Conservation (phyloP, 2,329 filamentous ascomycete species). For the Fusarium redolens region DNA sequence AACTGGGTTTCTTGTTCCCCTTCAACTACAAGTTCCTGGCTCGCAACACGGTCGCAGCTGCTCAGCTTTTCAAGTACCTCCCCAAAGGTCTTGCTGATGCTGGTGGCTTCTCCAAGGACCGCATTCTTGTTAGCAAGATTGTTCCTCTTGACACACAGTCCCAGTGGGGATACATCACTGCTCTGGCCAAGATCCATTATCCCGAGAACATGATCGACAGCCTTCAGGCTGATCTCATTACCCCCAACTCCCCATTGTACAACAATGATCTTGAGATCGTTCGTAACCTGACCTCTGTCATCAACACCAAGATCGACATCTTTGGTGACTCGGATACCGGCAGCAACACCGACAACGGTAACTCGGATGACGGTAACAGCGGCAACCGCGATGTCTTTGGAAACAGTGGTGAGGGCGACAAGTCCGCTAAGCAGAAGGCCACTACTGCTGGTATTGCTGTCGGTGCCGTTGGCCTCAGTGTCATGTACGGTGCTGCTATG, state of each 20-base stretch:
- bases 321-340: conserved; percentile 55
- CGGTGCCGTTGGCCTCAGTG: conserved; percentile 81
- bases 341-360: conserved; percentile 44
- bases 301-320: conserved; percentile 79
- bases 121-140: conserved; percentile 76
- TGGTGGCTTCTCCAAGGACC: conserved; percentile 63
- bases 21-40: conserved; percentile 90
- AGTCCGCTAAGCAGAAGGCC: conserved; percentile 69
- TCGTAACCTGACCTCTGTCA: conserved; percentile 78
- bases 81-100: conserved; percentile 77
- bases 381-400: conserved; percentile 57
- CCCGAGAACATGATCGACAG: conserved; percentile 75
- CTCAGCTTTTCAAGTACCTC: conserved; percentile 85
- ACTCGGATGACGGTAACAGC: conserved; percentile 51
- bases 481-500: conserved; percentile 94
- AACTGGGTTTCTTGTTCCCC: conserved; percentile 84
- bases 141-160: conserved; percentile 79
- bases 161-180: conserved; percentile 82
- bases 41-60: conserved; percentile 75
- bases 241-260: conserved; percentile 80
- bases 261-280: conserved; percentile 74
- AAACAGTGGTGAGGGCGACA: conserved; percentile 57
- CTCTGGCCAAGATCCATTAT: conserved; percentile 75
- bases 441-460: conserved; percentile 78
- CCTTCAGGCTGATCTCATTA: conserved; percentile 75